These are phyloP conservation scores for Mycena epipterygia DNA, from an alignment of 768 basidiomycete species.

Conservation along the genomic window DNA sequence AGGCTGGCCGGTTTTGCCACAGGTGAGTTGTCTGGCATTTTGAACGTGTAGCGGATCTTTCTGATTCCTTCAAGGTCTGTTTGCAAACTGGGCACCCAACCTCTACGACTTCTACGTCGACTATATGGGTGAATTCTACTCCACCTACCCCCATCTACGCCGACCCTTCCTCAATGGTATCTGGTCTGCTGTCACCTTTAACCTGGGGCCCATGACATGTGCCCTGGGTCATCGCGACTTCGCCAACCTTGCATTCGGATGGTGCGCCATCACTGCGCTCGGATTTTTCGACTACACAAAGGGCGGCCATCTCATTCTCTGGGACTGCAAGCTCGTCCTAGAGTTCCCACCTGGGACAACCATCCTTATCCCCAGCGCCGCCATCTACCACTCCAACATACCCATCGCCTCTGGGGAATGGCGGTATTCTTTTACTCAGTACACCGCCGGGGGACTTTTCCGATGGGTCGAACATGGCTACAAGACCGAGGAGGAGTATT, in stretches of 20 bases:
- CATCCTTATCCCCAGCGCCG: slow-evolving; percentile 5
- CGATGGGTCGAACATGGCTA: slow-evolving; percentile 8
- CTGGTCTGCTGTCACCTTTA: background rate
- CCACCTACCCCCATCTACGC: background rate
- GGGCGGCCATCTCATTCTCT: no score
- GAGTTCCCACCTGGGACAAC: slow-evolving; percentile 7
- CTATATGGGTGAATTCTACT: background rate
- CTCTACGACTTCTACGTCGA: background rate
- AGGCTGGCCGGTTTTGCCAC: slow-evolving; percentile 32
- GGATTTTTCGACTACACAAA: background rate
- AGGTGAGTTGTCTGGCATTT: background rate
- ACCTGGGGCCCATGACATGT: background rate
- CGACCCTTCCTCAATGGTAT: no score
- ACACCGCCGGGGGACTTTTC: slow-evolving; percentile 1
- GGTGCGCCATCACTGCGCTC: slow-evolving; percentile 1
- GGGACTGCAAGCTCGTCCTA: no score
- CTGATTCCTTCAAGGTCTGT: background rate
- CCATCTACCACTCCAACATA: slow-evolving; percentile 10
- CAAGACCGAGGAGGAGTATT: background rate
- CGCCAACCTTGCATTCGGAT: background rate
- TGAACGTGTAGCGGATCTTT: no score
- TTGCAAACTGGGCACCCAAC: slow-evolving; percentile 5
- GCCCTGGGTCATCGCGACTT: background rate
- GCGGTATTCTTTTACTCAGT: slow-evolving; percentile 1
- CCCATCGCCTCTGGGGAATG: background rate